Evolutionary conservation across 345 rosid species (phyloP), one percentile per base, ranked within the genome.

Genomic region (Noccaea caerulescens): DNA sequence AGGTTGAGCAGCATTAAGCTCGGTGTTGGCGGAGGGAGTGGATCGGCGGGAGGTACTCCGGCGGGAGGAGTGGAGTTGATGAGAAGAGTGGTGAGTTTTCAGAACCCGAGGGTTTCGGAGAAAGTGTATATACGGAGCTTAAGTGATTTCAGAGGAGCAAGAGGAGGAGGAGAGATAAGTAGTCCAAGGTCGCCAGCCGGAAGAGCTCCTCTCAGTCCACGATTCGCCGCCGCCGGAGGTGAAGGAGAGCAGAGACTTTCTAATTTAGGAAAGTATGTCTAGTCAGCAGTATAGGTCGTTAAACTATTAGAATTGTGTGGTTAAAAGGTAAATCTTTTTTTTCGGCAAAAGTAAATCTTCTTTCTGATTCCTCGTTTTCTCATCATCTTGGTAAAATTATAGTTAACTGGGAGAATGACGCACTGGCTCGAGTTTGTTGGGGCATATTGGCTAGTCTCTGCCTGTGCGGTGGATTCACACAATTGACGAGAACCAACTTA

Each of bases 21-120:
- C 3, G 77, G 79, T 13, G 77, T 85, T 44, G 47, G 83, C 1
- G 69, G 75, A 3, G 78, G 73, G 43, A 55, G 37, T 68, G 78
- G 78, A 74, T 59, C 78, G 10, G 25, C 66, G 8, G 78, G 13
- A 51, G 44, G 34, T 51, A 77, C 95, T 1, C 81, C 91, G n/a
- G 73, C 83, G 32, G 76, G 67, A 67, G 72, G 76, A 71, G 71
- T 57, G 16, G 71, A 63, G 66, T 46, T 69, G 71, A 76, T 76
- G 79, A 69, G 79, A 10, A 4, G 88, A 56, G 79, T 83, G 37
- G 80, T 77, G 68, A 67, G 69, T 65, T 33, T 80, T 52, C 82
- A 83, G 61, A 89, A 92, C 73, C 91, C 96, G 2, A 72, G 85
- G n/a, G 62, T 82, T 25, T 74, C 86, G 1, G 95, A 91, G 14